Evolutionary conservation across 139 green algal genomes (phyloP), one percentile per base, ranked within the genome.

Genomic region (Volvox africanus): DNA sequence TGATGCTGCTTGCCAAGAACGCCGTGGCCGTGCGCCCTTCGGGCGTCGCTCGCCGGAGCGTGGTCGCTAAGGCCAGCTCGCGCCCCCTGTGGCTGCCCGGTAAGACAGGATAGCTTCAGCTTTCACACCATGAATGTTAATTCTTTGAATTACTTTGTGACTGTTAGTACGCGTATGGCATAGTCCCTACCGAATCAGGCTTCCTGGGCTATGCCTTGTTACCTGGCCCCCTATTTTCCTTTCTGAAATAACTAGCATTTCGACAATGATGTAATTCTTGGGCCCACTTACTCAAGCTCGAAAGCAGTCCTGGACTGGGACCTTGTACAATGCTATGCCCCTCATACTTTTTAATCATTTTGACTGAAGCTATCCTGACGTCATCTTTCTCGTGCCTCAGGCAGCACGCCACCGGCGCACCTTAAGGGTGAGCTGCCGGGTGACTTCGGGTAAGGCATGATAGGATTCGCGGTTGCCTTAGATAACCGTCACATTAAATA

Each of bases 341-440:
- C 2, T 73, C 65, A 24, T 5, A 9, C 44, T 55, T 55, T 55
- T 9, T 55, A 14, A 9, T 55, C 44, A 55, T 9, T 9, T 55
- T 5, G 44, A 14, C 44, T 9, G 44, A 55, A 73, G 65, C 21
- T 30, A 73, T 73, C 21, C 21, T 32, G 14, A 79, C 30, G 28
- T 79, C 2, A 36, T 32, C 71, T 79, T 33, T 79, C 9, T 33
- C 71, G 71, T 32, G 14, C 71, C 32, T 79, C 86, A 90, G 86
- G 86, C 86, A 90, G 86, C 86, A 91, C 92, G 2, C 86, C 94
- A 12, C 94, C 94, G 33, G 93, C 94, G 28, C 92, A 95, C 91
- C 91, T 96, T 37, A 91, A 94, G 36, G 94, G 94, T 82, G 87
- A 84, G 71, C 88, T 94, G 80, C 92, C 93, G 17, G 94, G 92